Evolutionary conservation across 73 alveolate species (phyloP), one percentile per base, ranked within the genome.

Genomic region (Blepharisma stoltei): DNA sequence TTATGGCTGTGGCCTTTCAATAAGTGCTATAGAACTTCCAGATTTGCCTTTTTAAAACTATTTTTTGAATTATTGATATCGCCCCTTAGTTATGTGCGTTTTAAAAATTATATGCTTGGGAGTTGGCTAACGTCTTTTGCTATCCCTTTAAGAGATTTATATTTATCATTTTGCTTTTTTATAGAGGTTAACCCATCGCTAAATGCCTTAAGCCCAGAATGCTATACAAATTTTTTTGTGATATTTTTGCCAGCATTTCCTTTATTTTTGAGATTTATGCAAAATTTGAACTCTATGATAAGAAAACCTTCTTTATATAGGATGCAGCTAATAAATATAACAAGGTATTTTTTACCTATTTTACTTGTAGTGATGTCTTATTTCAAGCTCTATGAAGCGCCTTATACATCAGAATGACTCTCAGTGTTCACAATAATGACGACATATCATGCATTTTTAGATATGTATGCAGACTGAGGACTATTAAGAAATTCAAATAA

Each of bases 111-210:
- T 25, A 60, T 60, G 73, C 14, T 60, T 8, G 73, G 46, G 5
- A 60, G 73, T 5, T 60, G 73, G 73, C n/a, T 60, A 25, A 60
- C 73, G 11, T 60, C 73, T 25, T 25, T 60, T 14, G 73, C 73
- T 1, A 25, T 60, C 14, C 73, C 73, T 14, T 18, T 60, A 60
- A 60, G 23, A 60, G 73, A 60, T 5, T 14, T 60, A 11, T 60
- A 60, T 25, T 25, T 18, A 60, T 14, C 46, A 14, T 14, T 60
- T 9, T 60, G 73, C 45, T 60, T 60, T 25, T 32, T 32, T 32
- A 32, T 3, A 3, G 5, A 32, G 3, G 3, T 32, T 32, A 0
- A 1, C 41, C 38, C 23, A 60, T 60, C 73, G 2, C 46, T 14
- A 2, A 38, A n/a, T 9, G 23, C 0, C 73, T 38, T 14, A 60